phyloP scores from a whole-genome alignment of 768 basidiomycete genomes.

The Neoboletus brunneissimus region DNA sequence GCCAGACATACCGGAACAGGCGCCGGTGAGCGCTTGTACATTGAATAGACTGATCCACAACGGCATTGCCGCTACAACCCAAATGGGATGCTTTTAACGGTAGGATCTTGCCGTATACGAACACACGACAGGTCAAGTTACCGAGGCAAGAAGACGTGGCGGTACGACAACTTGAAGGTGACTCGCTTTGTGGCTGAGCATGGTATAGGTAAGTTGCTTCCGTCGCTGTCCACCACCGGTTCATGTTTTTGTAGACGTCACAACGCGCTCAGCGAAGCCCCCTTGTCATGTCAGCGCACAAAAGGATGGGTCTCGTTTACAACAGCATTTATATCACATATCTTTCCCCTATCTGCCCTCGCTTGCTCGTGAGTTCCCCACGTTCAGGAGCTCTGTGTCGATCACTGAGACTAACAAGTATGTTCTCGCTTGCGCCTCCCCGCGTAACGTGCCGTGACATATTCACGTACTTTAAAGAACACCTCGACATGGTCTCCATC shows the following conservation, averaged over 20 bases:
- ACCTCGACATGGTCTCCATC: conserved; percentile 54
- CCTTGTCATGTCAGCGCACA: conserved; percentile 45
- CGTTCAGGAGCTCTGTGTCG: conserved; percentile 25
- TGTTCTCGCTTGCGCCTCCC: background rate
- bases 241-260: too few species aligned
- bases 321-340: conserved; percentile 2
- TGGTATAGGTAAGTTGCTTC: too few species aligned
- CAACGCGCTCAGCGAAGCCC: conserved; percentile 40
- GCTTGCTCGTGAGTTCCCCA: background rate
- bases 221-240: too few species aligned
- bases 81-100: conserved; percentile 58
- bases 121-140: conserved; percentile 66
- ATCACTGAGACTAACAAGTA: background rate
- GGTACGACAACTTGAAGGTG: conserved; percentile 30
- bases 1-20: conserved; percentile 42
- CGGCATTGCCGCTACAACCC: background rate
- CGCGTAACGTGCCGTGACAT: background rate
- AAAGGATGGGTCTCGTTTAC: conserved; percentile 28
- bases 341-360: background rate
- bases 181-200: conserved; percentile 32
- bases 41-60: background rate
- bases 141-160: conserved; percentile 39
- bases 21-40: too few species aligned
- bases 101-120: conserved; percentile 49
- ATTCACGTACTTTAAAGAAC: conserved; percentile 28